phyloP scores from a whole-genome alignment of 2,329 filamentous ascomycete species.

The Aureobasidium leucospermi region DNA sequence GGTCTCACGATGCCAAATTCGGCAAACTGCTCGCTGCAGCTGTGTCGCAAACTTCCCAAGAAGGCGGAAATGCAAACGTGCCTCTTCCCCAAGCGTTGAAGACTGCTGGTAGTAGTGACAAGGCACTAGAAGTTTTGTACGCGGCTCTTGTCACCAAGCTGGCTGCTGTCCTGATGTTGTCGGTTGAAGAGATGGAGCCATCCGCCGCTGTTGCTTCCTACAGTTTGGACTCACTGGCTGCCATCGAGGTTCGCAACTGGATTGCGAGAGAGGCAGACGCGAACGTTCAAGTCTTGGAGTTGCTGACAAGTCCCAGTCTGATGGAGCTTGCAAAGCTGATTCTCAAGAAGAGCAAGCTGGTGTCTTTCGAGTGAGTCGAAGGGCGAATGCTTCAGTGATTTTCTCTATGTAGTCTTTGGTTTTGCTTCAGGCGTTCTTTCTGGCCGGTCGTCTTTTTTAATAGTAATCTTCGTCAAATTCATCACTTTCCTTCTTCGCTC shows the following conservation, averaged over 20 bases:
- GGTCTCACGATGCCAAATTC: constrained; percentile 6
- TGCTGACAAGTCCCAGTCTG: neutral
- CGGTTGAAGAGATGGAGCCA: constrained; percentile 7
- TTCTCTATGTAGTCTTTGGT: too few relatives aligned
- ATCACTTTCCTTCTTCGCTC: too few relatives aligned
- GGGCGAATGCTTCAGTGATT: too few relatives aligned
- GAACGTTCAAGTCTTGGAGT: neutral
- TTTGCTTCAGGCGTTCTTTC: too few relatives aligned
- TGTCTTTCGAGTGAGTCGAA: neutral
- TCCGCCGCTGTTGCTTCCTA: constrained; percentile 7
- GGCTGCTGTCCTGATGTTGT: constrained; percentile 3
- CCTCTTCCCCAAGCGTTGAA: neutral
- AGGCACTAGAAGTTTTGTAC: neutral
- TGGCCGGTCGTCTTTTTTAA: too few relatives aligned
- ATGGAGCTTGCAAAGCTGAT: constrained; percentile 7
- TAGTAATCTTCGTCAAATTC: too few relatives aligned
- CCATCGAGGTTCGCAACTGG: constrained; percentile 15
- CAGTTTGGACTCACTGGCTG: constrained; percentile 16
- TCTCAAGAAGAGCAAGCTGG: constrained; percentile 1
- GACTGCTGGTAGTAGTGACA: neutral
- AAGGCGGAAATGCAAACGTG: neutral
- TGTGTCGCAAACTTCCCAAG: neutral
- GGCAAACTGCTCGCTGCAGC: neutral
- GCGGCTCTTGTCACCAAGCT: constrained; percentile 5
- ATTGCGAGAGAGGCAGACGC: constrained; percentile 2